Evolutionary conservation across 2,329 filamentous ascomycete species (phyloP).

Genomic region (Ophiostoma sp.): DNA sequence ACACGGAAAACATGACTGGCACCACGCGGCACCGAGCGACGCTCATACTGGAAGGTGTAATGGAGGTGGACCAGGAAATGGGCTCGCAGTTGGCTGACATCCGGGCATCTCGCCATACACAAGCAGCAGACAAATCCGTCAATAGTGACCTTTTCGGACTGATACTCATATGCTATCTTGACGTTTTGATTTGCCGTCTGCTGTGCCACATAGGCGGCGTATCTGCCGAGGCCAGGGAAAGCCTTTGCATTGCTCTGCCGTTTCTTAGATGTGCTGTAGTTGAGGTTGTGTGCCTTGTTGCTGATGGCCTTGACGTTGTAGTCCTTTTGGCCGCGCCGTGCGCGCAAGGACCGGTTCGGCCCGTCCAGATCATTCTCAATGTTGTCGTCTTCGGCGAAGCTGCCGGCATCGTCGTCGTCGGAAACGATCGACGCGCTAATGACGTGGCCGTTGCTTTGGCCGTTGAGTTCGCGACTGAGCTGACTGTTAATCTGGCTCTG

Average conservation of each 20-base stretch:
- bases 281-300: conserved; percentile 52
- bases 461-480: conserved; percentile 23
- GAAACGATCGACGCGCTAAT: not conserved
- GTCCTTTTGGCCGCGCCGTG: conserved; percentile 44
- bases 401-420: conserved; percentile 27
- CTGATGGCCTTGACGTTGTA: conserved; percentile 58
- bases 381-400: conserved; percentile 29
- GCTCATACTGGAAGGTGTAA: conserved; percentile 41
- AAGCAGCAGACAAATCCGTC: conserved; percentile 48
- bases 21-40: conserved; percentile 29
- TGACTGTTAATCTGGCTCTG: conserved; percentile 19
- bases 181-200: conserved; percentile 33
- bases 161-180: conserved; percentile 32
- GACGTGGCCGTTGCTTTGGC: conserved; percentile 21
- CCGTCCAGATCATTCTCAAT: conserved; percentile 43
- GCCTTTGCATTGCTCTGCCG: not conserved
- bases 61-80: conserved; percentile 47
- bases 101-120: conserved; percentile 46
- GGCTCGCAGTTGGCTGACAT: conserved; percentile 44
- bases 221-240: conserved; percentile 27
- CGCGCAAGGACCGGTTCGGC: conserved; percentile 48
- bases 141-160: conserved; percentile 43
- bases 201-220: conserved; percentile 30
- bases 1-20: conserved; percentile 38
- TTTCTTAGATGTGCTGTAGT: conserved; percentile 34